These are phyloP conservation scores for Eutrema yunnanense DNA, from an alignment of 345 rosid species.

Conservation along the genomic window DNA sequence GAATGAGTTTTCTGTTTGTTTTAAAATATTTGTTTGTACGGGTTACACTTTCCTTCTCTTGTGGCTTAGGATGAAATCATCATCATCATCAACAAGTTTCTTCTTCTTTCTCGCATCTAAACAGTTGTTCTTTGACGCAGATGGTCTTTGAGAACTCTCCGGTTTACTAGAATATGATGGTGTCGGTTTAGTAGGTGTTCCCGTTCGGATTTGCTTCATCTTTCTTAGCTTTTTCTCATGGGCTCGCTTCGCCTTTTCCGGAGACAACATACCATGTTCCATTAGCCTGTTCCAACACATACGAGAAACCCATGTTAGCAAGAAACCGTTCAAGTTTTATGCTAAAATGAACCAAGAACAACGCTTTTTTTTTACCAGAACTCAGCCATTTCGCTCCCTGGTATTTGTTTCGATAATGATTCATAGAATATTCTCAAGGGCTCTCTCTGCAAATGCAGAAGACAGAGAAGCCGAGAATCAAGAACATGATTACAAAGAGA, in stretches of 20 bases:
- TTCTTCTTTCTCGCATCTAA: conserved; percentile 56
- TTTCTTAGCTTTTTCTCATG: conserved; percentile 82
- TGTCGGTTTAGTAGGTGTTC: conserved; percentile 56
- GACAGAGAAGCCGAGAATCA: neutral
- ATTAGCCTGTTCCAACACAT: conserved; percentile 56
- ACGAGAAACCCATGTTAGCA: neutral
- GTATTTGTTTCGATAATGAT: conserved; percentile 76
- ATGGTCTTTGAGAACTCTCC: conserved; percentile 61
- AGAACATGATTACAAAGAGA: neutral
- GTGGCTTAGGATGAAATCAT: conserved; percentile 47
- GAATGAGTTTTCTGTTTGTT: neutral
- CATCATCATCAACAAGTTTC: conserved; percentile 43
- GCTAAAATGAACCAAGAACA: neutral
- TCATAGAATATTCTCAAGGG: conserved; percentile 92
- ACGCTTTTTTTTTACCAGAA: conserved; percentile 47
- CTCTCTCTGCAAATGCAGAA: conserved; percentile 59
- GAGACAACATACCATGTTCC: conserved; percentile 92
- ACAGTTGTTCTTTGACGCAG: conserved; percentile 29
- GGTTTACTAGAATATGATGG: conserved; percentile 46
- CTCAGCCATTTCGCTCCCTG: conserved; percentile 92
- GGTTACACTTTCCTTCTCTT: conserved; percentile 75
- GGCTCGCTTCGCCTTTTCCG: conserved; percentile 67
- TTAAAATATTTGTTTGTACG: neutral
- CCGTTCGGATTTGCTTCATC: conserved; percentile 66
- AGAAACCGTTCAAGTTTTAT: neutral